These are phyloP conservation scores for Ascochyta viciae-villosae DNA, from an alignment of 2,329 filamentous ascomycete genomes.

Conservation along the genomic window DNA sequence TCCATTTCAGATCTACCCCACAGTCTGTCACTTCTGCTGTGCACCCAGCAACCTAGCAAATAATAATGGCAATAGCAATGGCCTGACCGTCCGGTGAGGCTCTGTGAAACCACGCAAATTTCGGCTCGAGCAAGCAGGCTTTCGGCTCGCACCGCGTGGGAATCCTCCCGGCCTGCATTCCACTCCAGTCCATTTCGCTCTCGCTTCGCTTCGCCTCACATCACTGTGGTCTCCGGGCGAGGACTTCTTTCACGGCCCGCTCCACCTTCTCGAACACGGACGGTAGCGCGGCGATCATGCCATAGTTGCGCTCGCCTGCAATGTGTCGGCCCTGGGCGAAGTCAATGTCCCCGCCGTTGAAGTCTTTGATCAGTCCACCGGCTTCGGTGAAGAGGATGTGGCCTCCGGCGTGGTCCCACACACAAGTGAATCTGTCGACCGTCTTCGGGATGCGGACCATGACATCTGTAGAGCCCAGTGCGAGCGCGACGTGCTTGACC, in stretches of 20 bases:
- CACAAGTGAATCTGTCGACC: conserved; percentile 53
- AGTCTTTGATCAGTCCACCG: conserved; percentile 59
- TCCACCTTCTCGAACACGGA: conserved; percentile 35
- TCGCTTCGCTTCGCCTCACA: background rate
- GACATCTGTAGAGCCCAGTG: conserved; percentile 58
- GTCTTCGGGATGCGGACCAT: conserved; percentile 58
- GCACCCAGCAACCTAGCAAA: background rate
- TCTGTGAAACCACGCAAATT: conserved; percentile 15
- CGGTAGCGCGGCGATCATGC: conserved; percentile 45
- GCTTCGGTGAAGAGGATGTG: conserved; percentile 60
- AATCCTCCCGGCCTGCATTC: conserved; percentile 14
- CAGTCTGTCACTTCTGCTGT: conserved; percentile 25
- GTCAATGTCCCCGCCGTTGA: conserved; percentile 58
- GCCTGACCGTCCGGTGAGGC: conserved; percentile 31
- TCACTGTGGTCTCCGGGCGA: conserved; percentile 24
- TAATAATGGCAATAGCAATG: background rate
- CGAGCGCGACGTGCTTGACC: conserved; percentile 61
- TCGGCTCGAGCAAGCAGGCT: conserved; percentile 16
- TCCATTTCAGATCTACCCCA: conserved; percentile 29
- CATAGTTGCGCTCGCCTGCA: conserved; percentile 41
- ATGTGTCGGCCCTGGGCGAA: conserved; percentile 50
- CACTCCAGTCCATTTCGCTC: conserved; percentile 1
- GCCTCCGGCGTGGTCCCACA: conserved; percentile 65
- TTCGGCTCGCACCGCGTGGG: conserved; percentile 26
- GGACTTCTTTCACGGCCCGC: conserved; percentile 36